Base-by-base conservation (phyloP, 139 green algal species). In the Raphidocelis subcapitata region DNA sequence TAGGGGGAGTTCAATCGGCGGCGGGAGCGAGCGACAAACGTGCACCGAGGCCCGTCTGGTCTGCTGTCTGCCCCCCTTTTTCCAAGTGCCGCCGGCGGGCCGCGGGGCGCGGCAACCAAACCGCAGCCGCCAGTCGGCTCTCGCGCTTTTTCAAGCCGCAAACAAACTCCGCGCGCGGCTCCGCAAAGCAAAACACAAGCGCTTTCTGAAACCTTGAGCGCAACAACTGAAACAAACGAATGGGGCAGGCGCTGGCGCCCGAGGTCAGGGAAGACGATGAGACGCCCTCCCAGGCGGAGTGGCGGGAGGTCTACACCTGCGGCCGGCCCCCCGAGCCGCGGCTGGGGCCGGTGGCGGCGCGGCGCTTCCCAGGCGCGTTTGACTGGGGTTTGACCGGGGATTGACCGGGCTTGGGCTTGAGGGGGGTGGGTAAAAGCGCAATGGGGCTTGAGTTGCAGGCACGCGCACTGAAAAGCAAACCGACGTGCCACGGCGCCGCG, bases 221-320 rank as follows among this genome's bases (percentile, higher is more conserved):
- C n/a, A n/a, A n/a, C n/a, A n/a, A n/a, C n/a, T n/a, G n/a, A n/a
- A n/a, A n/a, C n/a, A 33, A 29, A 0, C 69, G 59, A 0, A 44
- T 52, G 29, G n/a, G 33, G 3, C 36, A 67, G 18, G 69, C 41
- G 20, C 26, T 29, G 15, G 66, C 52, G 44, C n/a, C 41, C 33
- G 63, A 41, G 52, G 8, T 49, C 8, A 37, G 36, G 56, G 63
- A 26, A 33, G 4, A 36, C 5, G 62, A 28, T 16, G 57, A 20
- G 20, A 32, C 26, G 24, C 24, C 12, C 5, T 3, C 33, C 62
- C 44, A 41, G 33, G 47, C 33, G 32, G 52, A 31, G 2, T 77
- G 70, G 70, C 61, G 70, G 5, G 12, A 57, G 24, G 46, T 61
- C 32, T 77, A 77, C 62, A 70, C 47, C 29, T 64, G 70, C 47